Base-by-base conservation (phyloP, 768 basidiomycete genomes). In the Suillus brevipes region DNA sequence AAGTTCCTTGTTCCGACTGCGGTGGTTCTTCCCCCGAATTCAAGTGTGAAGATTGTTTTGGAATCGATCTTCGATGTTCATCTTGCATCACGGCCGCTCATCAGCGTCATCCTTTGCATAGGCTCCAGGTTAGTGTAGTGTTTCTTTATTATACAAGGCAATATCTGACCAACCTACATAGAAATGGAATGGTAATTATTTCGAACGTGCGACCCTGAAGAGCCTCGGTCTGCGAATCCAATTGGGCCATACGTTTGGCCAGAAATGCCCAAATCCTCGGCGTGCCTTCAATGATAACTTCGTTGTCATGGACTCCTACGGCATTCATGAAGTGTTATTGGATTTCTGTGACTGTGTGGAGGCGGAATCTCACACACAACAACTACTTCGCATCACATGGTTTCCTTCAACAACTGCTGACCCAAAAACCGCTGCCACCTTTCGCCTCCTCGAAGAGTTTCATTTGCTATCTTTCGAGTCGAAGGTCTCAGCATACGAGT, bases 391-490 rank as follows among this genome's bases (percentile, higher is more conserved):
- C 5, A 40, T 62, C 16, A 37, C 68, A 0, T 63, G 28, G 66
- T 69, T 61, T 53, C 68, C 68, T 5, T 56, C 68, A 4, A 69
- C 66, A 0, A 31, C 34, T 0, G 37, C 45, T 14, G 18, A 38
- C 16, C 61, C 61, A 8, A 31, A 36, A 53, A 53, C n/a, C 1
- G 61, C 61, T 6, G 61, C 61, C 16, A 62, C 47, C 18, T 62
- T 62, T 47, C 36, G 52, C 2, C 36, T 75, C 8, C 69, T 79
- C 1, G 60, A 75, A 6, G 49, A 49, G 2, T 76, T 73, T 52
- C 69, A 76, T 23, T 57, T 75, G 0, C 66, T 78, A 0, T 71
- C 71, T 9, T 77, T 77, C 47, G 70, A 69, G 56, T 75, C 71
- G 1, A 77, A 78, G 64, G 49, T 67, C 0, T 72, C 73, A 0